A percentile compares a stretch with the other conserved stretches of the same genome.
phyloP scores from a whole-genome alignment of 129 eudicot species.

The Kitagawia praeruptora region DNA sequence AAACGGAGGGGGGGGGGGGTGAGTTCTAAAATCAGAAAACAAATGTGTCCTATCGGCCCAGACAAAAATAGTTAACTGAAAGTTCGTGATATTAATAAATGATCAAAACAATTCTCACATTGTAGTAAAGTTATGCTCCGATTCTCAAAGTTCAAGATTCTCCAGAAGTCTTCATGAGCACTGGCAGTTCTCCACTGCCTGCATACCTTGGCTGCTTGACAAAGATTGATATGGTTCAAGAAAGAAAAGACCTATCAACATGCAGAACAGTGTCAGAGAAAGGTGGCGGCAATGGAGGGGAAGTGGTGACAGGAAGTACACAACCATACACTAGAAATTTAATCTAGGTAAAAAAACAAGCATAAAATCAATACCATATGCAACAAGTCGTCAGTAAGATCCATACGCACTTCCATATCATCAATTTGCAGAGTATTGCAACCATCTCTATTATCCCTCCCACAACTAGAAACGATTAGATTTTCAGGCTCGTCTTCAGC shows the following conservation, averaged over 20 bases:
- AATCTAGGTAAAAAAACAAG: not conserved
- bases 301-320: not conserved
- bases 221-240: conserved; percentile 69
- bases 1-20: not conserved
- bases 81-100: not conserved
- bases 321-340: not conserved
- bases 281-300: not conserved
- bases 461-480: conserved; percentile 18
- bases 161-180: conserved; percentile 97
- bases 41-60: not conserved
- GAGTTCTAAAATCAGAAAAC: not conserved
- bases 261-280: not conserved
- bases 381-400: conserved; percentile 86
- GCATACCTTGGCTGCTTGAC: conserved; percentile 87
- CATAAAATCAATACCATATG: conserved; percentile 55
- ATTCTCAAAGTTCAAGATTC: conserved; percentile 62
- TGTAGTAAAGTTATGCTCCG: conserved; percentile 53
- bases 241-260: conserved; percentile 74
- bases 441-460: conserved; percentile 33
- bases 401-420: conserved; percentile 69
- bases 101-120: conserved; percentile 44
- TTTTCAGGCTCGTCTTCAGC: conserved; percentile 19
- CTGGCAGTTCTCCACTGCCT: conserved; percentile 95
- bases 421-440: conserved; percentile 26
- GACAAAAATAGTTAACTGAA: not conserved